phyloP scores from a whole-genome alignment of 2,329 filamentous ascomycete species.

The Talaromyces sp. region DNA sequence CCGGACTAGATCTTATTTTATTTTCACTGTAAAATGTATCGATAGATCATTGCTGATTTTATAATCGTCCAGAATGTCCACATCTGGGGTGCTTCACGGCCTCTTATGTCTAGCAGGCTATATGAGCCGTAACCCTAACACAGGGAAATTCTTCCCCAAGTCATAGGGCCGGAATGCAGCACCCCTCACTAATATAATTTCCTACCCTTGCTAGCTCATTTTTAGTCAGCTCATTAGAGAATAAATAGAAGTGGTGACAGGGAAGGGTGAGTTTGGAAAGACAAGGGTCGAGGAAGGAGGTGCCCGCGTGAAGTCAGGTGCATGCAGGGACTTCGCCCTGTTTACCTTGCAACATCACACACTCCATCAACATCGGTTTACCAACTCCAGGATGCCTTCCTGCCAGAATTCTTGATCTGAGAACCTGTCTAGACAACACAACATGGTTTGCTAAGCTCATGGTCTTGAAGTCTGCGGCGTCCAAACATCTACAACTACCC shows the following conservation, averaged over 20 bases:
- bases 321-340: not conserved
- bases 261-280: not conserved
- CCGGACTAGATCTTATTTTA: not conserved
- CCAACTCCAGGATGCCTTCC: not conserved
- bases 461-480: not conserved
- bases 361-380: not conserved
- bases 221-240: not conserved
- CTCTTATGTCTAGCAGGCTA: too few species aligned
- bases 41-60: not conserved
- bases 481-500: not conserved
- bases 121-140: not conserved
- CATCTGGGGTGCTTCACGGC: too few species aligned
- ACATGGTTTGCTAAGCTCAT: not conserved
- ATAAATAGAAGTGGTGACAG: not conserved
- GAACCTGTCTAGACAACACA: not conserved
- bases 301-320: not conserved
- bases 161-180: not conserved
- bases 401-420: not conserved
- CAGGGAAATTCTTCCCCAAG: not conserved
- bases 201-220: not conserved
- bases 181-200: not conserved
- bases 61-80: not conserved
- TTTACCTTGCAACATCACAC: not conserved
- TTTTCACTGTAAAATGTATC: not conserved
- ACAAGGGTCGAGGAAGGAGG: not conserved